Evolutionary conservation across 2,329 filamentous ascomycete species (phyloP), one percentile per base, ranked within the genome.

Genomic region (Lasiodiplodia citricola): DNA sequence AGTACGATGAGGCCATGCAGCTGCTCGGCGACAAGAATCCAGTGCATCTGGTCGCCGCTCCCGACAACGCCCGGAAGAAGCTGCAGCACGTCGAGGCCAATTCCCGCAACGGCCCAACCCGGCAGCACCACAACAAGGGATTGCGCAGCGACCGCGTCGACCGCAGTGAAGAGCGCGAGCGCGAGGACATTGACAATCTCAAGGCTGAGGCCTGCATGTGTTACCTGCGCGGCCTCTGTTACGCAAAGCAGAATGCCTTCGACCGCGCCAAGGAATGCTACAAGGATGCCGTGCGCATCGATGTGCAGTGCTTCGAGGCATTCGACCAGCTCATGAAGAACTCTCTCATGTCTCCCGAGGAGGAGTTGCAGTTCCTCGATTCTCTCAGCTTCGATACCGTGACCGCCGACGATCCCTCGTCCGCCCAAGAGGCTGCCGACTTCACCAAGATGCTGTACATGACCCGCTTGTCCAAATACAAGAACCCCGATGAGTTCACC

Each of bases 291-390:
- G 94, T 98, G 56, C 90, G 92, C 70, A 97, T 99, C 76, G 96
- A 99, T 77, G 94, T 98, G 3, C 94, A 97, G 79, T 99, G 96
- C 81, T 98, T 97, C 77, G 96, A 99, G 80, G 96, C 96, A 0
- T 98, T 99, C 77, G 94, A 97, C 75, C 94, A 98, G 83, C 87
- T 99, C 67, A 97, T 98, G 90, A 93, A 94, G 82, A 99, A 99
- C 82, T 92, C 92, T 23, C 86, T 99, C 70, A 92, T 99, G 88
- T 88, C 88, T 25, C 94, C 94, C 0, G 90, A 92, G 44, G 94
- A 97, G 80, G 94, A 97, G 78, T 93, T 95, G 87, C 87, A 90
- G 62, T 97, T 97, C 71, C 86, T 97, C 54, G 91, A 96, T 73
- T 93, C 92, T 64, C 86, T 97, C 25, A 90, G 97, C 80, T 99